Percentiles rank a stretch among this genome's conserved stretches.
These are phyloP conservation scores for Polyplosphaeria fusca DNA, from an alignment of 495 filamentous ascomycete species.

Conservation along the genomic window DNA sequence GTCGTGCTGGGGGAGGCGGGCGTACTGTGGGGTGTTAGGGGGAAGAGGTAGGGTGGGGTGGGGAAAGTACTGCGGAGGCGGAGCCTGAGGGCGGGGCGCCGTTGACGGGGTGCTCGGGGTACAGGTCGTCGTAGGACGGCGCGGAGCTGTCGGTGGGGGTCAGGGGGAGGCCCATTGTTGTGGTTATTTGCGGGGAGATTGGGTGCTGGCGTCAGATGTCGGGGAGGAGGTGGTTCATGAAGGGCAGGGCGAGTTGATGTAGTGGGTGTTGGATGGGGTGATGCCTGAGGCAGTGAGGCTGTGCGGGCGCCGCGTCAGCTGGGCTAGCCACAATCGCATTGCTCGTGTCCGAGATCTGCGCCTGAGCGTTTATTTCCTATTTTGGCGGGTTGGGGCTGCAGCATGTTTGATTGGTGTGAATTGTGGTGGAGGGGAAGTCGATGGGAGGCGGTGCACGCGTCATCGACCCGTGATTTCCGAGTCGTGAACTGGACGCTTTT, in stretches of 20 bases:
- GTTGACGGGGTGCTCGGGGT: conserved; percentile 20
- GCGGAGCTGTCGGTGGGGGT: conserved; percentile 13
- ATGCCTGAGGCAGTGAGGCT: conserved; percentile 1
- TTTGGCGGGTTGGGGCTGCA: neutral
- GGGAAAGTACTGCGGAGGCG: neutral
- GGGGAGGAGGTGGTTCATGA: no score
- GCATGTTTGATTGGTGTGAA: no score
- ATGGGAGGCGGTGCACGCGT: no score
- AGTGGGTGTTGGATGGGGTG: neutral
- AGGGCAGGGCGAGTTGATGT: neutral
- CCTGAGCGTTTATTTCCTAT: neutral
- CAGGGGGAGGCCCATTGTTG: conserved; percentile 14
- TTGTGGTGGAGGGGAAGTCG: no score
- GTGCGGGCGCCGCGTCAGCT: conserved; percentile 13
- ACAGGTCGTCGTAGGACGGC: conserved; percentile 24
- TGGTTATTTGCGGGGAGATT: no score
- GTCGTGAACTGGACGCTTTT: no score
- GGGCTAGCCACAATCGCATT: neutral
- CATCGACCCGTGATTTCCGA: no score
- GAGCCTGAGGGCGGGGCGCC: conserved; percentile 6
- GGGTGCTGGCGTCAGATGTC: no score
- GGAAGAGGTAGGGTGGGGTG: neutral
- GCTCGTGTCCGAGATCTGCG: neutral
- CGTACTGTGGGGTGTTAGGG: conserved; percentile 10
- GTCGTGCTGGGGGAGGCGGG: conserved; percentile 17